Evolutionary conservation across 2,329 filamentous ascomycete genomes (phyloP).

Genomic region (Domatiomyces catenatus): DNA sequence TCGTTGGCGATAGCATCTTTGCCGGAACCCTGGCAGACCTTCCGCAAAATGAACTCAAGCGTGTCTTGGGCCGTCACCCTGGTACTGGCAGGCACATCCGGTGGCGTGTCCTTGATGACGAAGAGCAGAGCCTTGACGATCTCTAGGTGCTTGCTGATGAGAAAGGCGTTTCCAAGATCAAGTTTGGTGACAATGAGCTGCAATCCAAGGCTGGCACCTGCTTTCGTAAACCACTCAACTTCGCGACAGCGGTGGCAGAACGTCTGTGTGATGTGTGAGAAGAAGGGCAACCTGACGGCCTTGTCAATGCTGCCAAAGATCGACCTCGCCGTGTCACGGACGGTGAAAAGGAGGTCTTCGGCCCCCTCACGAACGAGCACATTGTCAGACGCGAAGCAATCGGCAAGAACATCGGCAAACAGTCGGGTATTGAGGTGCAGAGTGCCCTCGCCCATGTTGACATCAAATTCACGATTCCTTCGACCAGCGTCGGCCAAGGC

Average conservation of each 20-base stretch:
- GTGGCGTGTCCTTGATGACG: slow-evolving; percentile 95
- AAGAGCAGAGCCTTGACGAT: slow-evolving; percentile 86
- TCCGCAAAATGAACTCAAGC: slow-evolving; percentile 60
- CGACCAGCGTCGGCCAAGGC: slow-evolving; percentile 71
- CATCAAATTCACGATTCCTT: slow-evolving; percentile 62
- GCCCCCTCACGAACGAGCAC: slow-evolving; percentile 67
- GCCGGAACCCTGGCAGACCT: slow-evolving; percentile 62
- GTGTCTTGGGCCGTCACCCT: slow-evolving; percentile 69
- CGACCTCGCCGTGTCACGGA: slow-evolving; percentile 58
- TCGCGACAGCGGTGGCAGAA: slow-evolving; percentile 94
- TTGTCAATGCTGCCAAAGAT: slow-evolving; percentile 64
- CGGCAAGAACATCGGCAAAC: slow-evolving; percentile 76
- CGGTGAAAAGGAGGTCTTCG: slow-evolving; percentile 58
- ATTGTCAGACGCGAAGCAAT: slow-evolving; percentile 77
- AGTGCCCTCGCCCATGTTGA: slow-evolving; percentile 70
- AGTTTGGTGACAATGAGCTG: slow-evolving; percentile 72
- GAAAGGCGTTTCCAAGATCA: slow-evolving; percentile 69
- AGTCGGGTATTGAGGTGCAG: slow-evolving; percentile 75
- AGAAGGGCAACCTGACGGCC: slow-evolving; percentile 66
- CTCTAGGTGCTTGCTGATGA: slow-evolving; percentile 67
- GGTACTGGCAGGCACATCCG: slow-evolving; percentile 82
- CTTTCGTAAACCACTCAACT: slow-evolving; percentile 98
- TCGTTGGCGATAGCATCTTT: slow-evolving; percentile 63
- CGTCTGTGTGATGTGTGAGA: slow-evolving; percentile 61
- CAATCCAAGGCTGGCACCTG: slow-evolving; percentile 81